Conservation (phyloP, 768 basidiomycete genomes). For the Dacryopinax primogenitus region DNA sequence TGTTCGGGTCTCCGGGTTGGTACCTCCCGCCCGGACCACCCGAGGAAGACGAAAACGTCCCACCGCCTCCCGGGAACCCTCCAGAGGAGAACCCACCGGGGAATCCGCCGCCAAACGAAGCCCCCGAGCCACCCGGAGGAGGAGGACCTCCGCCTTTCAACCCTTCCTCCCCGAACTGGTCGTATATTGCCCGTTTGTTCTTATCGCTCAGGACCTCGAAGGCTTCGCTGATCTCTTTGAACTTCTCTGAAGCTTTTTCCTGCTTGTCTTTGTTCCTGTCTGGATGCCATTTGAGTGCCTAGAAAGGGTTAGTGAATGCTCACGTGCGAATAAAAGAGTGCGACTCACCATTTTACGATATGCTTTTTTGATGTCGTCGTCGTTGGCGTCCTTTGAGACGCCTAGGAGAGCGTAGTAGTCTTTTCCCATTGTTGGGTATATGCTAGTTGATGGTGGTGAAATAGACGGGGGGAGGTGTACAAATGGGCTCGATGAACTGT, state of each 20-base stretch:
- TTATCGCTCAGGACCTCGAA: constrained; percentile 89
- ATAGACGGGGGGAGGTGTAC: neutral
- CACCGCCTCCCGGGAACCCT: constrained; percentile 26
- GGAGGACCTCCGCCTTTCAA: constrained; percentile 53
- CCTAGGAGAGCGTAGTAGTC: constrained; percentile 86
- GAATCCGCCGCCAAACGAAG: constrained; percentile 26
- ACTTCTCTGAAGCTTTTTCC: constrained; percentile 75
- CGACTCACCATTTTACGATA: constrained; percentile 79
- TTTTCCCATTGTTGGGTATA: constrained; percentile 44
- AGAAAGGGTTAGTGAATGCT: constrained; percentile 9
- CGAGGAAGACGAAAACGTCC: constrained; percentile 33
- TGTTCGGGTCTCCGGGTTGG: constrained; percentile 70
- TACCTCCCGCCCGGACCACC: constrained; percentile 40
- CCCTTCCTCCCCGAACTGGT: constrained; percentile 92
- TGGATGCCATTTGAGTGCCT: constrained; percentile 91
- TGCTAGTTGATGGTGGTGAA: neutral
- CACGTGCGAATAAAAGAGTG: neutral
- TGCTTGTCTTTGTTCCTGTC: constrained; percentile 71
- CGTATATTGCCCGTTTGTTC: constrained; percentile 72
- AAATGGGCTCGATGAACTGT: neutral
- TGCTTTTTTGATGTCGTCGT: constrained; percentile 82
- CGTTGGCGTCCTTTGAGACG: constrained; percentile 50
- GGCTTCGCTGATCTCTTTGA: constrained; percentile 93
- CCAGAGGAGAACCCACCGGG: constrained; percentile 20
- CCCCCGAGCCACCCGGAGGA: constrained; percentile 32